phyloP scores from a whole-genome alignment of 2,329 filamentous ascomycete genomes.

The Hortaea werneckii region DNA sequence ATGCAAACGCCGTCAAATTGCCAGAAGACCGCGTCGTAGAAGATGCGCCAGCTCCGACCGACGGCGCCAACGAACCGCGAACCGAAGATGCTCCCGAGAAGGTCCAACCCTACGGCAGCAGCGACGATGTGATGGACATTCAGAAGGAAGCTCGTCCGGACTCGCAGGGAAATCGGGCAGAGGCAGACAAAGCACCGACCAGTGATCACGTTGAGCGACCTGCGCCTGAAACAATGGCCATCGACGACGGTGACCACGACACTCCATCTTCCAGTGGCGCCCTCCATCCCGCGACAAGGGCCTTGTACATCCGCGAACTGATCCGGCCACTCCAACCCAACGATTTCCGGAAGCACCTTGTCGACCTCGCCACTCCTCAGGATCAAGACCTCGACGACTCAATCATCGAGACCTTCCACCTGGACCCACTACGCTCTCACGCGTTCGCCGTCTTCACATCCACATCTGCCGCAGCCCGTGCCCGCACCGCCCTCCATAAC shows the following conservation, averaged over 20 bases:
- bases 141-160: slow-evolving; percentile 3
- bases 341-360: slow-evolving; percentile 58
- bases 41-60: slow-evolving; percentile 15
- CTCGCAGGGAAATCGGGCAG: not conserved
- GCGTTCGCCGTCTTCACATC: slow-evolving; percentile 67
- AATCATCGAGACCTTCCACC: slow-evolving; percentile 45
- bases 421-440: slow-evolving; percentile 81
- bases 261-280: slow-evolving; percentile 18
- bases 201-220: not conserved
- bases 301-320: slow-evolving; percentile 81
- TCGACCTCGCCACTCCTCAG: slow-evolving; percentile 53
- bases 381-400: slow-evolving; percentile 33
- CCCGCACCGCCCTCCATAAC: slow-evolving; percentile 65
- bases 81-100: slow-evolving; percentile 9
- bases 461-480: slow-evolving; percentile 61
- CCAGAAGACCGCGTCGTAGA: slow-evolving; percentile 11
- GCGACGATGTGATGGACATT: slow-evolving; percentile 22
- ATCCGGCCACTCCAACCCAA: slow-evolving; percentile 72
- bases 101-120: slow-evolving; percentile 14
- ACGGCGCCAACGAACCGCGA: slow-evolving; percentile 3
- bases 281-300: slow-evolving; percentile 43
- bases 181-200: not conserved
- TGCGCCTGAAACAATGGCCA: not conserved
- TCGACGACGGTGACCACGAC: slow-evolving; percentile 1
- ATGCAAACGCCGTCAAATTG: slow-evolving; percentile 21